Conservation (phyloP, 768 basidiomycete genomes). For the Xanthoconium stramineum region DNA sequence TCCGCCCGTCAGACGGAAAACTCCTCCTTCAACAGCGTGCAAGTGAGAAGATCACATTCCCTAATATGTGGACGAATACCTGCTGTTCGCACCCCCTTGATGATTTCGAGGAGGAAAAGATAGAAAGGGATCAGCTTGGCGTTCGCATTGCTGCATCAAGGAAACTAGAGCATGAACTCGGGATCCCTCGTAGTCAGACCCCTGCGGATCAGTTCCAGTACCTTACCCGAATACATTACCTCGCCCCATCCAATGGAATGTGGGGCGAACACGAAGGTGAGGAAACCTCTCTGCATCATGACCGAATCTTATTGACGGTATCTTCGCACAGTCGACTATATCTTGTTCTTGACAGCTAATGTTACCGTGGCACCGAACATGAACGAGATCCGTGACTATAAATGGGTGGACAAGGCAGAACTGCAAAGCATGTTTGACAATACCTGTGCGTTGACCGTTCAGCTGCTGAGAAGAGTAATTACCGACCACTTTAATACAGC, state of each 20-base stretch:
- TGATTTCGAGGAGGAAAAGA: constrained; percentile 83
- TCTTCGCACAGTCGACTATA: constrained; percentile 83
- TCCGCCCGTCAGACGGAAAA: constrained; percentile 90
- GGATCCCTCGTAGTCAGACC: constrained; percentile 77
- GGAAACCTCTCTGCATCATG: constrained; percentile 8
- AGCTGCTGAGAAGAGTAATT: neutral
- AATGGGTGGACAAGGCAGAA: constrained; percentile 90
- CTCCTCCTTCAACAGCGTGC: constrained; percentile 93
- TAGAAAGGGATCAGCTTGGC: constrained; percentile 73
- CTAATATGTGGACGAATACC: constrained; percentile 99
- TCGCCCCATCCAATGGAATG: constrained; percentile 85
- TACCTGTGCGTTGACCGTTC: constrained; percentile 45
- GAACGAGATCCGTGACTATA: constrained; percentile 90
- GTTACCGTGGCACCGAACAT: constrained; percentile 77
- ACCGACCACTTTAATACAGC: constrained; percentile 37
- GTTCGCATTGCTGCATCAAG: constrained; percentile 89
- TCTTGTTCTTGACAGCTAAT: constrained; percentile 88
- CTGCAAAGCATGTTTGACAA: constrained; percentile 88
- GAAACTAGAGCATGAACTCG: constrained; percentile 95
- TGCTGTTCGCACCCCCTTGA: constrained; percentile 97
- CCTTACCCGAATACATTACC: constrained; percentile 94
- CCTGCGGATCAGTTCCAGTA: constrained; percentile 88
- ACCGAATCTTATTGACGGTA: constrained; percentile 5
- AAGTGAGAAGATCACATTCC: constrained; percentile 99
- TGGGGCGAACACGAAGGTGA: constrained; percentile 99